These are phyloP conservation scores for Xylogone sp. DNA, from an alignment of 2,329 filamentous ascomycete species.

Conservation along the genomic window DNA sequence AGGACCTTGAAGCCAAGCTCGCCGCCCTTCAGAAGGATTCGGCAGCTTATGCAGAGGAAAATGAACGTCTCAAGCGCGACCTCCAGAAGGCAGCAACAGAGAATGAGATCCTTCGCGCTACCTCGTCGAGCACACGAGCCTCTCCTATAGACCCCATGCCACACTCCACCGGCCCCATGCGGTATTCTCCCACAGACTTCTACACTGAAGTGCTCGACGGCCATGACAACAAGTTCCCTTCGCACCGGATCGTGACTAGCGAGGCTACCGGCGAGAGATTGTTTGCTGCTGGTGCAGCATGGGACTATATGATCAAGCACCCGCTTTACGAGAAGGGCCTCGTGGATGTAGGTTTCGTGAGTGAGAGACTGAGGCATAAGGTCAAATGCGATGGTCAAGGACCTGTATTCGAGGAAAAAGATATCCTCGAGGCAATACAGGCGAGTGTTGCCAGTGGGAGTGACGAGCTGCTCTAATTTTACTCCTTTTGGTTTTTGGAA, in stretches of 20 bases:
- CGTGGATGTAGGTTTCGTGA: slow-evolving; percentile 78
- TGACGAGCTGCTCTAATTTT: slow-evolving; percentile 66
- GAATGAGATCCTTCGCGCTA: slow-evolving; percentile 88
- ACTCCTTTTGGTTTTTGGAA: neutral
- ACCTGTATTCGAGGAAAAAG: slow-evolving; percentile 78
- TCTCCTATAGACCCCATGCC: slow-evolving; percentile 30
- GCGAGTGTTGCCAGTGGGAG: slow-evolving; percentile 72
- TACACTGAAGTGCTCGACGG: slow-evolving; percentile 59
- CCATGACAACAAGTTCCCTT: slow-evolving; percentile 58
- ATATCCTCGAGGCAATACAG: slow-evolving; percentile 71
- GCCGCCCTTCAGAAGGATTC: slow-evolving; percentile 71
- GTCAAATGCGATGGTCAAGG: slow-evolving; percentile 84
- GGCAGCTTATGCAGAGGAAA: slow-evolving; percentile 71
- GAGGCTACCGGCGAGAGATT: slow-evolving; percentile 63
- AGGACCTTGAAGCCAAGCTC: slow-evolving; percentile 86
- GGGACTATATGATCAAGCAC: slow-evolving; percentile 85
- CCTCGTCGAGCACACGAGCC: slow-evolving; percentile 42
- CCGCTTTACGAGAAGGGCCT: slow-evolving; percentile 71
- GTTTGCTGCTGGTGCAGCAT: slow-evolving; percentile 73
- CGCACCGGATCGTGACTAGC: slow-evolving; percentile 65
- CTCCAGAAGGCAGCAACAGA: slow-evolving; percentile 82
- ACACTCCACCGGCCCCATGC: slow-evolving; percentile 56
- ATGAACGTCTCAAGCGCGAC: slow-evolving; percentile 80
- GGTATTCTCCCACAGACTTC: slow-evolving; percentile 69
- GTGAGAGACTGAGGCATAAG: slow-evolving; percentile 68